Conservation (phyloP, 169 alveolate species). For the Plasmodium blacklocki region DNA sequence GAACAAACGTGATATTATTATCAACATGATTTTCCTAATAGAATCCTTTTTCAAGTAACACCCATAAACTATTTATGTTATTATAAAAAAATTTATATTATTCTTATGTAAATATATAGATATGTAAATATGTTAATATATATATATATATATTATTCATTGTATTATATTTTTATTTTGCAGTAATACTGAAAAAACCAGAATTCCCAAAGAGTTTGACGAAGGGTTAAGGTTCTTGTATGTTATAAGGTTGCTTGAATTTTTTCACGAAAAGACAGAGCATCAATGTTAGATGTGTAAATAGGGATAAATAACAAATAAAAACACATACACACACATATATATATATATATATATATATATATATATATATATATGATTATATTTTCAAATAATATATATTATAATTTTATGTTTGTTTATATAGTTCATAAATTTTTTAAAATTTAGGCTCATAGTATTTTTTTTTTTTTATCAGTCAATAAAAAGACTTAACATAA, state of each 20-base stretch:
- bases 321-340: neutral
- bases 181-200: constrained; percentile 55
- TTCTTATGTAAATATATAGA: too few relatives aligned
- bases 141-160: neutral
- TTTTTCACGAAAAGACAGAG: constrained; percentile 20
- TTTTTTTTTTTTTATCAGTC: too few relatives aligned
- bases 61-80: neutral
- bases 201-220: constrained; percentile 41
- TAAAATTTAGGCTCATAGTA: too few relatives aligned
- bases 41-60: constrained; percentile 66
- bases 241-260: constrained; percentile 48
- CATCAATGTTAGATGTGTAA: too few relatives aligned
- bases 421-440: too few relatives aligned
- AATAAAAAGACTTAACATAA: too few relatives aligned
- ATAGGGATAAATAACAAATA: too few relatives aligned
- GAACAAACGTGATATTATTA: constrained; percentile 37
- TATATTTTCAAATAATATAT: too few relatives aligned
- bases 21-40: constrained; percentile 37
- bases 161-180: constrained; percentile 4
- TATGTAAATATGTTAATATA: neutral
- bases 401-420: too few relatives aligned
- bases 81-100: neutral
- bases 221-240: constrained; percentile 63
- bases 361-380: neutral
- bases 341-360: neutral